Percentiles rank a stretch among this genome's conserved stretches.
Evolutionary conservation across 352 stramenopile species (phyloP).

Genomic region (Globisporangium solare): DNA sequence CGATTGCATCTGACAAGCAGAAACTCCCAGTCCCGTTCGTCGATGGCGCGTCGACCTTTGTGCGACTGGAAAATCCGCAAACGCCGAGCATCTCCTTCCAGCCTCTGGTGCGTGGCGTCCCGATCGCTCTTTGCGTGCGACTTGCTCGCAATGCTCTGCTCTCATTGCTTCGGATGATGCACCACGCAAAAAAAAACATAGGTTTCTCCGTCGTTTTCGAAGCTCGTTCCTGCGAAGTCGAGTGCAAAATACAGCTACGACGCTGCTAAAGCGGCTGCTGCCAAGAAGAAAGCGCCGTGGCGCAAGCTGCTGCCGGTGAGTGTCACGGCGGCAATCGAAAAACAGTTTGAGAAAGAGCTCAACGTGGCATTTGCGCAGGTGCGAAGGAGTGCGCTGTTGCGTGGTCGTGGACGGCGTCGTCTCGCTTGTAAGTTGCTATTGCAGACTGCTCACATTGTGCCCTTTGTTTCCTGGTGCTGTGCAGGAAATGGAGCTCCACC

Average conservation of each 20-base stretch:
- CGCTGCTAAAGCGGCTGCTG: conserved; percentile 26
- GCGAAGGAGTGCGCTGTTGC: background rate
- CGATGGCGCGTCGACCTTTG: conserved; percentile 47
- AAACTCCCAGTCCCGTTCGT: conserved; percentile 32
- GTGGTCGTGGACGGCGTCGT: background rate
- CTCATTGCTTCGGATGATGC: too few relatives aligned
- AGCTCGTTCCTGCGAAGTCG: conserved; percentile 37
- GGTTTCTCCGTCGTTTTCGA: conserved; percentile 26
- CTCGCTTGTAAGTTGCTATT: background rate
- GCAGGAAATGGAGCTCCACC: conserved; percentile 52
- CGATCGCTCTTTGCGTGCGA: too few relatives aligned
- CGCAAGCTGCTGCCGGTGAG: conserved; percentile 41
- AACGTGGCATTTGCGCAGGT: conserved; percentile 60
- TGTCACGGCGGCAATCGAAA: conserved; percentile 21
- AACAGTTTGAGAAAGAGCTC: conserved; percentile 65
- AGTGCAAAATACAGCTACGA: conserved; percentile 51
- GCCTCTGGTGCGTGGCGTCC: conserved; percentile 33
- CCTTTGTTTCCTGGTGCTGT: background rate
- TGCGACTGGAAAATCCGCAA: conserved; percentile 63
- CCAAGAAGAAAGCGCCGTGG: conserved; percentile 63
- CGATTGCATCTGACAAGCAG: conserved; percentile 40
- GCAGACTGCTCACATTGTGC: background rate
- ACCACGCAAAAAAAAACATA: conserved; percentile 7
- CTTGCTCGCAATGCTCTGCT: too few relatives aligned
- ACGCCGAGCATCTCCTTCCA: conserved; percentile 25